Base-by-base conservation (phyloP, 2,329 filamentous ascomycete genomes). In the Epichloe brachyelytri region DNA sequence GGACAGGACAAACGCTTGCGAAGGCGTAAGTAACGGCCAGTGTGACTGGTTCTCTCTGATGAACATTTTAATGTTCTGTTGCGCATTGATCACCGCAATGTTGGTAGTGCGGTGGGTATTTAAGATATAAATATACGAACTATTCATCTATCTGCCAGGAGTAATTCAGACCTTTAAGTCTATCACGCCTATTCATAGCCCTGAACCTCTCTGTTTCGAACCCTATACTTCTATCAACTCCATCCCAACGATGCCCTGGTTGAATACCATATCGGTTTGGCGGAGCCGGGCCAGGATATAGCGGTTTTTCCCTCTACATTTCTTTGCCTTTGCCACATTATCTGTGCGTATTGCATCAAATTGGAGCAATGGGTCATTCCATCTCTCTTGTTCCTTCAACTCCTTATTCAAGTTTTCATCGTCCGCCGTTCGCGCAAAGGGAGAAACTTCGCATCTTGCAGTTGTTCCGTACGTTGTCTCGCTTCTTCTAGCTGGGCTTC, bases 81-180 rank as follows among this genome's bases (percentile, higher is more conserved):
- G 15, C 30, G 37, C 30, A 26, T 26, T 26, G 12, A 37, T 30
- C 10, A 30, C 17, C 30, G 11, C 4, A 8, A n/a, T n/a, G 14
- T 37, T 43, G 14, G n/a, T 33, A 43, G 5, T 37, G 19, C 22
- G 43, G 3, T 49, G 11, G 43, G 46, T 46, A 19, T 43, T 5
- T 44, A 20, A 20, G 37, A 22, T 41, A 22, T n/a, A 17, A 48
- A 54, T 50, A 54, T 51, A 52, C 30, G 39, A 33, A 20, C 65
- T 76, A 93, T 67, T 89, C 87, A 70, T 96, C 93, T 85, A 94
- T 93, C 73, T 96, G 88, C 93, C 91, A 98, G 34, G 85, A 82
- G 67, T 96, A 97, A 60, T 91, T 83, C 62, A 97, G 67, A 34
- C 84, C 84, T 67, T 86, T 85, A 59, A 85, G 81, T 64, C 89